Percentiles rank a stretch among this genome's conserved stretches.
Evolutionary conservation across 1,284 basidiomycete genomes (phyloP).

Genomic region (Ceratobasidium theobromae): DNA sequence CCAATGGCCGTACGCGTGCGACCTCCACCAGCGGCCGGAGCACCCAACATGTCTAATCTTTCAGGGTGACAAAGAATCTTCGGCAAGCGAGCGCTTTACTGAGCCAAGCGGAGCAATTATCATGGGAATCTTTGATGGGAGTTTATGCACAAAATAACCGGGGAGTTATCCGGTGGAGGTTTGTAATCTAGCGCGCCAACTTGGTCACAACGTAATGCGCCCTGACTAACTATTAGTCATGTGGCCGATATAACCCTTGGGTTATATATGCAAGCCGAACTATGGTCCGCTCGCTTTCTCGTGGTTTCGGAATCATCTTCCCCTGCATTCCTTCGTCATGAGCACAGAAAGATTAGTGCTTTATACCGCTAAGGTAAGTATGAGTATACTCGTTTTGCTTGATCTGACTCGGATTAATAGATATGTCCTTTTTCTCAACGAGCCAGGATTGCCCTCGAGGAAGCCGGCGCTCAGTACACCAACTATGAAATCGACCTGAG

Average conservation of each 20-base stretch:
- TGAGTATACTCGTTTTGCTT: background rate
- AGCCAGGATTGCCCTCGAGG: slow-evolving; percentile 39
- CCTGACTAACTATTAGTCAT: background rate
- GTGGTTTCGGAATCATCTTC: background rate
- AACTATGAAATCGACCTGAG: slow-evolving; percentile 40
- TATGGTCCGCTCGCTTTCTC: background rate
- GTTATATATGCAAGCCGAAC: slow-evolving; percentile 20
- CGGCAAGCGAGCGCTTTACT: too few species aligned
- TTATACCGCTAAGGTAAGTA: slow-evolving; percentile 23
- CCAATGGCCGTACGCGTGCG: background rate
- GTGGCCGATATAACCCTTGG: background rate
- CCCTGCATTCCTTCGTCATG: background rate
- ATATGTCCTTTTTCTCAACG: slow-evolving; percentile 34
- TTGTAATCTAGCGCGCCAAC: background rate
- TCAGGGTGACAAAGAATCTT: background rate
- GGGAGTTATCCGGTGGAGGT: slow-evolving; percentile 1
- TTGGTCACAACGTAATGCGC: background rate
- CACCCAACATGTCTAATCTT: background rate
- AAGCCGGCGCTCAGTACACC: slow-evolving; percentile 36
- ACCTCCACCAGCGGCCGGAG: too few species aligned
- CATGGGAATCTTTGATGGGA: too few species aligned
- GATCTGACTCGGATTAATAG: background rate
- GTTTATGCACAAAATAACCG: too few species aligned
- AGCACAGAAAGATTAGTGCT: slow-evolving; percentile 11
- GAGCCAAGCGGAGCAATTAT: too few species aligned